Evolutionary conservation across 805 yeast species (phyloP), one percentile per base, ranked within the genome.

Genomic region (Suhomyces sp.): DNA sequence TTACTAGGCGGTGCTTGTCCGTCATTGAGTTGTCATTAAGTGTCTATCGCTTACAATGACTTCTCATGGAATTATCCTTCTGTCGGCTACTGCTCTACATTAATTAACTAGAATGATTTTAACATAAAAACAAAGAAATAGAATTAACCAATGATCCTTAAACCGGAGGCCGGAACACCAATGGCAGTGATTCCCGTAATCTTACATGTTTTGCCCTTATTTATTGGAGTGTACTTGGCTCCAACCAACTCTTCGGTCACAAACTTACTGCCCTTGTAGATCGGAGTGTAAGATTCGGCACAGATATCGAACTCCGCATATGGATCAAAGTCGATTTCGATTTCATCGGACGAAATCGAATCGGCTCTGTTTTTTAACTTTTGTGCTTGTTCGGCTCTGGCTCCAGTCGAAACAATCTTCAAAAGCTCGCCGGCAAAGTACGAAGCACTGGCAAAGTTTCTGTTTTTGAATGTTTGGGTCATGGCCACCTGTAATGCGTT

Each of bases 401-500:
- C 79, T 15, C 97, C 97, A 15, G 82, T 67, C 1, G 87, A 61
- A 53, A 84, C 82, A 49, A 91, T 79, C 62, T 83, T 79, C 66
- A 94, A 79, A 66, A 88, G 86, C 71, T 90, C 92, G 22, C 81
- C 77, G 0, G 99, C 98, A 77, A 94, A 94, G 65, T 84, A 85
- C 6, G 97, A 84, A 1, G 99, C 97, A 55, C 87, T 82, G 3
- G 92, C 86, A 73, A 74, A 94, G 73, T 94, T 93, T 70, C 92
- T 91, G 68, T 87, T 79, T 68, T 88, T 89, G 80, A 89, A 91
- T 40, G 94, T 84, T 75, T 90, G 96, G 45, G 88, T 85, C 94
- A 93, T 88, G 40, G 99, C 99, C 52, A 91, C 97, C 69, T 90
- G 96, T 62, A 91, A 78, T 10, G 98, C 97, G 65, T 90, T 87